These are phyloP conservation scores for Capillidium rhysosporum DNA, from an alignment of 371 early-diverging fungal species.

Conservation along the genomic window DNA sequence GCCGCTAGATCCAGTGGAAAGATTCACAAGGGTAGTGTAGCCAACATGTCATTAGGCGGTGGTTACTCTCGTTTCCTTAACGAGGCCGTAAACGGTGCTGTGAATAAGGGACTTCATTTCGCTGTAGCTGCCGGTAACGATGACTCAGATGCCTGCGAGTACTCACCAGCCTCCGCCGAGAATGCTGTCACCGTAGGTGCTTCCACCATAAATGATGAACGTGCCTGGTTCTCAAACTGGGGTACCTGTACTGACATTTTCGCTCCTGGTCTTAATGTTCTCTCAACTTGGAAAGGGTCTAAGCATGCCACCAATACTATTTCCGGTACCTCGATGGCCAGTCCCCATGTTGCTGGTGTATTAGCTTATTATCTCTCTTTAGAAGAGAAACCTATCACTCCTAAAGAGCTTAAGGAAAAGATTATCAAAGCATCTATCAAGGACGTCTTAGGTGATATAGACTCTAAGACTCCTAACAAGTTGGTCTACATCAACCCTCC, in stretches of 20 bases:
- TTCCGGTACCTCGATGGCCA: slow-evolving; percentile 26
- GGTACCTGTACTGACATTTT: slow-evolving; percentile 51
- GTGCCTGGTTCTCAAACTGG: slow-evolving; percentile 48
- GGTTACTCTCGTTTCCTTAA: slow-evolving; percentile 9
- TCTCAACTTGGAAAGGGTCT: slow-evolving; percentile 16
- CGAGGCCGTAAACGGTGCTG: slow-evolving; percentile 16
- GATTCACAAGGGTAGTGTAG: slow-evolving; percentile 10
- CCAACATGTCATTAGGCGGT: slow-evolving; percentile 34
- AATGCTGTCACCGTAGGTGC: slow-evolving; percentile 43
- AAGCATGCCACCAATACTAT: slow-evolving; percentile 13
- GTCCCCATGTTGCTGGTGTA: slow-evolving; percentile 22
- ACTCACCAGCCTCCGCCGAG: slow-evolving; percentile 33
- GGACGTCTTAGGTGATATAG: slow-evolving; percentile 33
- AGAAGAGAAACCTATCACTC: neutral
- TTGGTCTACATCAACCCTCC: slow-evolving; percentile 53
- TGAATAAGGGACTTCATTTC: slow-evolving; percentile 22
- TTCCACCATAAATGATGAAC: slow-evolving; percentile 24
- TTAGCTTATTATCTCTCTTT: neutral
- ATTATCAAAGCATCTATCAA: slow-evolving; percentile 20
- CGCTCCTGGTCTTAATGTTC: slow-evolving; percentile 30
- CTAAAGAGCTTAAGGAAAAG: neutral
- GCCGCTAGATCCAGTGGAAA: no score
- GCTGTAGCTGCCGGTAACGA: slow-evolving; percentile 46
- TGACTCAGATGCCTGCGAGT: slow-evolving; percentile 25
- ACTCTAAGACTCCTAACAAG: slow-evolving; percentile 48